Percentiles rank a stretch among this genome's conserved stretches.
Conservation (phyloP, 257 asterid species). For the Mitragyna speciosa region DNA sequence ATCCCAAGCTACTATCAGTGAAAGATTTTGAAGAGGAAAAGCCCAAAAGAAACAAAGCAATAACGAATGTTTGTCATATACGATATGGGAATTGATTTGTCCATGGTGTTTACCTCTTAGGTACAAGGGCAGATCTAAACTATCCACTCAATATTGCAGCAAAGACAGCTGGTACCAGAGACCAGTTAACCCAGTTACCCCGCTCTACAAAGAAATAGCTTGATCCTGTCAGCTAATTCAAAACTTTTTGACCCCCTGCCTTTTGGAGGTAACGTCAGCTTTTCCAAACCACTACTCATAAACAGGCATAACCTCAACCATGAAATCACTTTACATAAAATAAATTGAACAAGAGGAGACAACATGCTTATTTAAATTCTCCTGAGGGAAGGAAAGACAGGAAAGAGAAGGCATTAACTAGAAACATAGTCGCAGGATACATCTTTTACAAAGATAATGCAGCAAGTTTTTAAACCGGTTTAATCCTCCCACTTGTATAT, state of each 20-base stretch:
- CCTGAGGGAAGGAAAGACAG: slow-evolving; percentile 2
- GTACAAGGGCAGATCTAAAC: background rate
- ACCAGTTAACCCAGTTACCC: background rate
- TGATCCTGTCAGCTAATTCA: no score
- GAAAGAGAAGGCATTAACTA: background rate
- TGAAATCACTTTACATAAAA: background rate
- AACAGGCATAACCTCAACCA: background rate
- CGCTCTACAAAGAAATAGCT: no score
- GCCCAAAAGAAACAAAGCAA: no score
- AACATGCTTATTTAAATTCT: slow-evolving; percentile 20
- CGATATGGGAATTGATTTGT: no score
- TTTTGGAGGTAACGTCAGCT: no score
- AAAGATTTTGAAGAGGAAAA: no score
- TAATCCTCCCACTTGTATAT: slow-evolving; percentile 12
- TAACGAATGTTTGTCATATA: no score
- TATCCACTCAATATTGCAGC: background rate
- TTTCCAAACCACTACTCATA: background rate
- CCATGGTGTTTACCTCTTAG: background rate
- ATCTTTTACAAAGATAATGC: slow-evolving; percentile 6
- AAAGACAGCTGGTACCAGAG: background rate
- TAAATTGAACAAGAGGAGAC: background rate
- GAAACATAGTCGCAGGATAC: slow-evolving; percentile 1
- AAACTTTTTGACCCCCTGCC: no score
- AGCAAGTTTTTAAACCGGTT: slow-evolving; percentile 13
- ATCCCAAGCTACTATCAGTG: no score